Evolutionary conservation across 331 rosid species (phyloP), one percentile per base, ranked within the genome.

Genomic region (Ulmus americana): DNA sequence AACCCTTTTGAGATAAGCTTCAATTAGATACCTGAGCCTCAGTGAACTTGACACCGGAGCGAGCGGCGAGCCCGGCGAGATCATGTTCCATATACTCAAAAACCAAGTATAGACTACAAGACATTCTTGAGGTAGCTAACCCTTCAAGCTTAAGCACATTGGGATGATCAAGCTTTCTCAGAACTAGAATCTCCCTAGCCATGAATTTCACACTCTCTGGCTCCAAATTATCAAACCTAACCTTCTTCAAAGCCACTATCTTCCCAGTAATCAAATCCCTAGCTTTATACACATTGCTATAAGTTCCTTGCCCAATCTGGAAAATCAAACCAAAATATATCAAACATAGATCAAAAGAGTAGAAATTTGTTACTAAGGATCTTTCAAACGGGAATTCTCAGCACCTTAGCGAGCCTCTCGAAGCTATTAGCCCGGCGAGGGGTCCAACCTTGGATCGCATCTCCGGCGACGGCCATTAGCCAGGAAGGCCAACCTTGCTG

Each of bases 1-100:
- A 70, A 46, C 47, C 63, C 38, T 43, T 61, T 28, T 54, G 39
- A 56, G 50, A 56, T 6, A 39, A 9, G 0, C 10, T 40, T 55
- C 42, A 16, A 39, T 18, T 18, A 59, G 64, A 73, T 83, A 94
- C 99, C 95, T 94, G 97, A 70, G 97, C 73, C 70, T 90, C 96
- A 38, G 95, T 87, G 84, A 94, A 94, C 81, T 85, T 85, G 63
- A 87, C 82, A 67, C 85, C 97, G 28, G 88, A 86, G 5, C 81
- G 71, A 40, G 99, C 91, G 0, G 90, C 90, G 12, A 94, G 99
- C 0, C 99, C 99, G 3, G 99, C 80, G 62, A 94, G 99, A 81
- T 94, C 97, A 62, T 94, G 99, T 74, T 90, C 99, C 99, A 94
- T 94, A 65, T 94, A 94, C 73, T 94, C 96, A 42, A 94, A 94